Percentiles rank a stretch among this genome's conserved stretches.
Evolutionary conservation across 305 asterid genomes (phyloP).

Genomic region (Fraxinus floribunda): DNA sequence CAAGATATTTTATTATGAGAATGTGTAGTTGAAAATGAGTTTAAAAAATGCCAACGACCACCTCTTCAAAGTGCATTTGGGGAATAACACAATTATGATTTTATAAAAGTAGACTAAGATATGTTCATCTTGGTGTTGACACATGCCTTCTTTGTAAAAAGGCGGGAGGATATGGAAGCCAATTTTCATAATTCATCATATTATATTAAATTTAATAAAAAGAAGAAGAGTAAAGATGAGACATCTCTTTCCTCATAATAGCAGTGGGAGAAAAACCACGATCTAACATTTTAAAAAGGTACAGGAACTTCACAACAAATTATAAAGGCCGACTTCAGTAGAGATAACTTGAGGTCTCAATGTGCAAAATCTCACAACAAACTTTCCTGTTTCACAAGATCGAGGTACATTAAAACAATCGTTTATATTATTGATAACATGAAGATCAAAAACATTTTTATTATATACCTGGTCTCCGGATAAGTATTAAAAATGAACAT

Average conservation of each 20-base stretch:
- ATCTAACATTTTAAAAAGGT: slow-evolving; percentile 69
- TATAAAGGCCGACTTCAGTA: slow-evolving; percentile 68
- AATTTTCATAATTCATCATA: not conserved
- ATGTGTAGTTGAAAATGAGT: too few species aligned
- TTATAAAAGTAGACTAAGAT: not conserved
- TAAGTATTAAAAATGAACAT: slow-evolving; percentile 56
- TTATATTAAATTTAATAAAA: not conserved
- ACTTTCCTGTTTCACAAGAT: slow-evolving; percentile 40
- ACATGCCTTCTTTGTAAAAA: not conserved
- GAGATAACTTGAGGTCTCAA: slow-evolving; percentile 50
- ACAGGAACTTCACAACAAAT: slow-evolving; percentile 74
- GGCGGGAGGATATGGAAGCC: not conserved
- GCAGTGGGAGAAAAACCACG: slow-evolving; percentile 13
- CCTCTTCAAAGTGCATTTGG: not conserved
- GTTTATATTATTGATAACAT: too few species aligned
- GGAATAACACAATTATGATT: not conserved
- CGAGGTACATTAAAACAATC: not conserved
- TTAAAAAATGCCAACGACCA: not conserved
- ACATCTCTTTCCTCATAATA: not conserved
- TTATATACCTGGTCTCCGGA: slow-evolving; percentile 54
- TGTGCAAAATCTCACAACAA: slow-evolving; percentile 53
- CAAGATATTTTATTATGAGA: too few species aligned
- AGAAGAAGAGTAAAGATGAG: not conserved
- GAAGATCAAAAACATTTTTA: not conserved
- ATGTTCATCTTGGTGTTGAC: not conserved